Evolutionary conservation across 1,284 basidiomycete genomes (phyloP).

Genomic region (Mrakiaceae sp.): DNA sequence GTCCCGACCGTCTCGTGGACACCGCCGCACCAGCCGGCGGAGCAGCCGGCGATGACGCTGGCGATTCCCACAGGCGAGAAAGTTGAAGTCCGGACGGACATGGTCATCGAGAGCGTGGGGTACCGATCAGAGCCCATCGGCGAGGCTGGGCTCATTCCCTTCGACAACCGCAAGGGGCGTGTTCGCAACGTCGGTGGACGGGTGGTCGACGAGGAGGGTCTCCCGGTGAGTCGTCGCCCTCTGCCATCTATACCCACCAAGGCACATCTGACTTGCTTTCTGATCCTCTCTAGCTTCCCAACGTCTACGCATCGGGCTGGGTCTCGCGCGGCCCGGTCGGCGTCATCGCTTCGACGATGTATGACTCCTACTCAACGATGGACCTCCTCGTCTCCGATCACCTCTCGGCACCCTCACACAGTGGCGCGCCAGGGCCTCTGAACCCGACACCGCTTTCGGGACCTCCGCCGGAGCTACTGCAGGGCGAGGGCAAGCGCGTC

Average conservation of each 20-base stretch:
- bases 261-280: neutral
- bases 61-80: slow-evolving; percentile 52
- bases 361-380: slow-evolving; percentile 73
- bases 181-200: slow-evolving; percentile 33
- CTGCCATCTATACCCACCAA: neutral
- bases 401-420: slow-evolving; percentile 24
- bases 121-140: slow-evolving; percentile 58
- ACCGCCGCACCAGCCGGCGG: slow-evolving; percentile 18
- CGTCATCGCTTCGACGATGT: slow-evolving; percentile 88
- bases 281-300: slow-evolving; percentile 35
- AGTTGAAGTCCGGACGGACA: slow-evolving; percentile 49
- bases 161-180: slow-evolving; percentile 33
- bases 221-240: slow-evolving; percentile 24
- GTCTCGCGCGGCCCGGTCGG: slow-evolving; percentile 82
- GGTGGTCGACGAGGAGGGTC: slow-evolving; percentile 28
- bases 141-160: slow-evolving; percentile 30
- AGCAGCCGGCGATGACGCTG: slow-evolving; percentile 26
- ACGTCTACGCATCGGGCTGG: slow-evolving; percentile 91
- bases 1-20: neutral
- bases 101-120: slow-evolving; percentile 80
- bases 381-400: slow-evolving; percentile 56
- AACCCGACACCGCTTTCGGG: slow-evolving; percentile 18
- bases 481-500: slow-evolving; percentile 34
- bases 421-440: neutral
- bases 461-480: slow-evolving; percentile 9